Evolutionary conservation across 208 protist species (phyloP).

Genomic region (Crithidia brevicula): DNA sequence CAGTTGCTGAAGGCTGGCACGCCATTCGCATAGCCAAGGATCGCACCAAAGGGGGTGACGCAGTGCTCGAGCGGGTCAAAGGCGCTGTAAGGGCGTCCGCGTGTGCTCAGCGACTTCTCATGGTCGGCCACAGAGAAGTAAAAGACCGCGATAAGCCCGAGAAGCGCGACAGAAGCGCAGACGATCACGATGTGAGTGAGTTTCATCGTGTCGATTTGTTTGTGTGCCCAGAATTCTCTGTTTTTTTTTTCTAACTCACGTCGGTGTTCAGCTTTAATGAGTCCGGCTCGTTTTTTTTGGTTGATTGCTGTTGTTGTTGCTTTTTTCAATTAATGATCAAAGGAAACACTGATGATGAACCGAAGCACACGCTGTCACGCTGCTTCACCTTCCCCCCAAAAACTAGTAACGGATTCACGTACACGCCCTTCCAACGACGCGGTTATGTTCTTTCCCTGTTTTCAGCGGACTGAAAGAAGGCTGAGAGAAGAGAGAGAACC

Average conservation of each 20-base stretch:
- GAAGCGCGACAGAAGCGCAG: conserved; percentile 10
- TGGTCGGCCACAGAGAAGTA: conserved; percentile 29
- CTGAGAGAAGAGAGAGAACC: too few relatives aligned
- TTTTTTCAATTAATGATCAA: too few relatives aligned
- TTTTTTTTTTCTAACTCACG: conserved; percentile 2
- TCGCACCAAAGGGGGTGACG: conserved; percentile 44
- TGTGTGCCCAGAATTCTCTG: neutral
- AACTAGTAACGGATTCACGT: too few relatives aligned
- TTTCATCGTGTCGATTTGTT: conserved; percentile 4
- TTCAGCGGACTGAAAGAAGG: too few relatives aligned
- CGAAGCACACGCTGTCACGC: conserved; percentile 1
- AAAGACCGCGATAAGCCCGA: conserved; percentile 21
- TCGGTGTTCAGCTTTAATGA: neutral
- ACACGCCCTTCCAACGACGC: too few relatives aligned
- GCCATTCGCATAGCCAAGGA: conserved; percentile 56
- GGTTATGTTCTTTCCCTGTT: too few relatives aligned
- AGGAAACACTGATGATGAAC: too few relatives aligned
- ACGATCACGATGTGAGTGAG: conserved; percentile 11
- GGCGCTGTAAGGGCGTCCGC: conserved; percentile 1
- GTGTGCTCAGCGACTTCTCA: conserved; percentile 5
- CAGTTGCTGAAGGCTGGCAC: conserved; percentile 79
- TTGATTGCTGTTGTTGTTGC: too few relatives aligned
- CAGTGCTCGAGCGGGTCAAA: conserved; percentile 53
- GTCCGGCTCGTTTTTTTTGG: too few relatives aligned
- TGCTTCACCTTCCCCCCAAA: too few relatives aligned